Percentiles rank a stretch among this genome's conserved stretches.
phyloP scores from a whole-genome alignment of 306 rosid species.

The Pterocarpus santalinus region DNA sequence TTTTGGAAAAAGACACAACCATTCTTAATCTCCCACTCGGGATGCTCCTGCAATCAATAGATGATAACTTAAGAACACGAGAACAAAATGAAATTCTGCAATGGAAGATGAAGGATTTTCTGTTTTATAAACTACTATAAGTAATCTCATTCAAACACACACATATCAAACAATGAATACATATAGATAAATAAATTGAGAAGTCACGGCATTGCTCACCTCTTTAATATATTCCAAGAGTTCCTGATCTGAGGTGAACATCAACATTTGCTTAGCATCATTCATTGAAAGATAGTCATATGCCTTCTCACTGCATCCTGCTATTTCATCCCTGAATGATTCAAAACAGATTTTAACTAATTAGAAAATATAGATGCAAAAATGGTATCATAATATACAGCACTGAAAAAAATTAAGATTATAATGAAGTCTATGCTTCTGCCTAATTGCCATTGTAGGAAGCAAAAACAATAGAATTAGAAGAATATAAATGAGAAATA shows the following conservation, averaged over 20 bases:
- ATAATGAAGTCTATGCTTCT: constrained; percentile 15
- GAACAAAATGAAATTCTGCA: neutral
- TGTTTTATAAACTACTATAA: neutral
- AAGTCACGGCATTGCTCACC: constrained; percentile 55
- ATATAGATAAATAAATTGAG: neutral
- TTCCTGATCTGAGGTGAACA: constrained; percentile 77
- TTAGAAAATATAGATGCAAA: constrained; percentile 35
- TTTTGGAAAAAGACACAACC: constrained; percentile 74
- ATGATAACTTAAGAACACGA: constrained; percentile 24
- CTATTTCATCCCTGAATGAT: constrained; percentile 86
- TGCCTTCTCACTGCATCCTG: constrained; percentile 98
- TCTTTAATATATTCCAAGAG: constrained; percentile 72
- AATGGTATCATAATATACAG: neutral
- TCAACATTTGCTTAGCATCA: constrained; percentile 80
- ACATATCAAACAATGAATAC: neutral
- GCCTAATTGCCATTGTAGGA: constrained; percentile 3
- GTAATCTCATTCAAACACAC: neutral
- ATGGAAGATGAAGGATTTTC: neutral
- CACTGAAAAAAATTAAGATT: neutral
- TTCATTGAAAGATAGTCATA: constrained; percentile 83
- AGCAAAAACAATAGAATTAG: neutral
- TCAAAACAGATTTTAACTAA: constrained; percentile 38
- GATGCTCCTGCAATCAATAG: constrained; percentile 78
- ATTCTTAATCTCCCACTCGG: constrained; percentile 88
- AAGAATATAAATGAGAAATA: neutral